These are phyloP conservation scores for Pestalotiopsis sp. DNA, from an alignment of 2,329 filamentous ascomycete species.

Conservation along the genomic window DNA sequence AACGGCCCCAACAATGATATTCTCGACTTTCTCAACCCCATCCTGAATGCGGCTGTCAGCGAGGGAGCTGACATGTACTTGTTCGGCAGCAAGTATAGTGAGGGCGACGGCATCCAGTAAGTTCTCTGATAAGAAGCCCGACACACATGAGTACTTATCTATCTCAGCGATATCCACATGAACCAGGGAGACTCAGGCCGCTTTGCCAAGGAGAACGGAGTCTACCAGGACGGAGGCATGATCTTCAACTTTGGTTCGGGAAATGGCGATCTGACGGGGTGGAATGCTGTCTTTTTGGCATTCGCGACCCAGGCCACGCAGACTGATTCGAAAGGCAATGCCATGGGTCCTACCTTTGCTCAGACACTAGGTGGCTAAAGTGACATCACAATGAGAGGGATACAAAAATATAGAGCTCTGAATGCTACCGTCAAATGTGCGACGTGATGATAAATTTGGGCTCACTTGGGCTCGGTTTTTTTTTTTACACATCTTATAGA, in stretches of 20 bases:
- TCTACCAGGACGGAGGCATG: conserved; percentile 35
- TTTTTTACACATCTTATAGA: too few relatives aligned
- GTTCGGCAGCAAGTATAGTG: conserved; percentile 34
- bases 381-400: background rate
- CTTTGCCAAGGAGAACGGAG: conserved; percentile 30
- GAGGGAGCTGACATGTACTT: conserved; percentile 36
- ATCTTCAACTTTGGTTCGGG: conserved; percentile 34
- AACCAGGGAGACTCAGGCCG: conserved; percentile 25
- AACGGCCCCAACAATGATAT: conserved; percentile 27
- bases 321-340: conserved; percentile 29
- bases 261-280: conserved; percentile 22
- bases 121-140: background rate
- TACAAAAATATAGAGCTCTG: background rate
- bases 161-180: conserved; percentile 35
- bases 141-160: background rate
- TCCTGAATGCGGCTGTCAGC: conserved; percentile 33
- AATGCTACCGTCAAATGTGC: background rate
- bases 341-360: conserved; percentile 20
- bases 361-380: conserved; percentile 12
- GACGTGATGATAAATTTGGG: too few relatives aligned
- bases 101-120: conserved; percentile 30
- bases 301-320: conserved; percentile 36
- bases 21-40: conserved; percentile 32
- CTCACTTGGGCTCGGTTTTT: too few relatives aligned
- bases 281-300: conserved; percentile 38